Conservation (phyloP, 768 basidiomycete genomes). For the Leccinum sublutescens region DNA sequence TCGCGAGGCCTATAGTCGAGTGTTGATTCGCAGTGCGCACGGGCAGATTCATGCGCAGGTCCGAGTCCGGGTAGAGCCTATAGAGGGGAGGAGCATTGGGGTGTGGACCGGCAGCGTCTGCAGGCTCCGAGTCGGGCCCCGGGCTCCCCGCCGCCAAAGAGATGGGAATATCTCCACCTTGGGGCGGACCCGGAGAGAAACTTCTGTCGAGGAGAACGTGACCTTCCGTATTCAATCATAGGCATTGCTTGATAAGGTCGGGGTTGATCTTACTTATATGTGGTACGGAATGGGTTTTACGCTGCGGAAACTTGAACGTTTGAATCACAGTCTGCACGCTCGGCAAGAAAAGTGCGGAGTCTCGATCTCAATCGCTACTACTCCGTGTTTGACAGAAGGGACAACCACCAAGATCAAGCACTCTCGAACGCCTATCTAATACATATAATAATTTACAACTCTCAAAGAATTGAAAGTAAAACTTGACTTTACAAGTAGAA, state of each 20-base stretch:
- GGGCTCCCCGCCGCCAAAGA: slow-evolving; percentile 74
- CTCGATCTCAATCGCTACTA: no score
- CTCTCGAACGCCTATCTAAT: no score
- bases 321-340: no score
- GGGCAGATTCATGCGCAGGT: slow-evolving; percentile 53
- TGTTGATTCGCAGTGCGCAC: slow-evolving; percentile 55
- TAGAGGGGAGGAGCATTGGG: slow-evolving; percentile 16
- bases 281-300: slow-evolving; percentile 79
- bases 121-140: slow-evolving; percentile 37
- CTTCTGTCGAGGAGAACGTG: slow-evolving; percentile 86
- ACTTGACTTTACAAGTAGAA: slow-evolving; percentile 48
- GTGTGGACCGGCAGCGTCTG: slow-evolving; percentile 21
- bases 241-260: slow-evolving; percentile 65
- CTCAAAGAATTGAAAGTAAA: no score
- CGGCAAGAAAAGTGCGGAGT: no score
- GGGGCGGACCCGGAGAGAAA: slow-evolving; percentile 62
- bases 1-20: slow-evolving; percentile 49
- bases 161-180: slow-evolving; percentile 43
- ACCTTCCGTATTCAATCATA: slow-evolving; percentile 43
- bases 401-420: no score
- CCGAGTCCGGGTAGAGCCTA: slow-evolving; percentile 8
- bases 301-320: slow-evolving; percentile 35
- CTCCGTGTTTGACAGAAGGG: no score
- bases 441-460: no score
- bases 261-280: slow-evolving; percentile 82